Percentiles rank a stretch among this genome's conserved stretches.
phyloP scores from a whole-genome alignment of 257 asterid genomes.

The Apocynum venetum region DNA sequence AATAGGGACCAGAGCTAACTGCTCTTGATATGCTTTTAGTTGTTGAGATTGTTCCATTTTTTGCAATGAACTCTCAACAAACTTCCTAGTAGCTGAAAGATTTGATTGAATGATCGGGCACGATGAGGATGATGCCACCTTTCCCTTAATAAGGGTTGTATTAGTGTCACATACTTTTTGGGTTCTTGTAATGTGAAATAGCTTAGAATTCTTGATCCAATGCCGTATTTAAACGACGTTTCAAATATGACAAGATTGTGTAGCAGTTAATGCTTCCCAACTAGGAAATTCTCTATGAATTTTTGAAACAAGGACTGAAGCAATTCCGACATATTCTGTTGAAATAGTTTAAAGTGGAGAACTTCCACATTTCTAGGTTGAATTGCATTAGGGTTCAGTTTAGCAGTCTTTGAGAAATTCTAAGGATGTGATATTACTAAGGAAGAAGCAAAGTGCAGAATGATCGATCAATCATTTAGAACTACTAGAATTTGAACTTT shows the following conservation, averaged over 20 bases:
- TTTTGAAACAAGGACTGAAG: neutral
- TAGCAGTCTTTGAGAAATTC: too few species aligned
- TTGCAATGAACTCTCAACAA: neutral
- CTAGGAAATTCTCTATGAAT: too few species aligned
- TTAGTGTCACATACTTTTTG: too few species aligned
- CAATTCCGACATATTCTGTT: neutral
- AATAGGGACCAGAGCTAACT: slow-evolving; percentile 12
- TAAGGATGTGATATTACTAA: neutral
- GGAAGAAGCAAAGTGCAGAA: neutral
- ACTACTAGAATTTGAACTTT: neutral
- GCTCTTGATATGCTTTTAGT: slow-evolving; percentile 11
- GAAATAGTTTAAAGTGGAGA: neutral
- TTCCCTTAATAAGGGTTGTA: neutral
- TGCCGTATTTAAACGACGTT: neutral
- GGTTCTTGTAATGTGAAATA: neutral
- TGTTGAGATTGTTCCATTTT: slow-evolving; percentile 1
- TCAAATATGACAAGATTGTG: neutral
- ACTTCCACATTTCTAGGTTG: neutral
- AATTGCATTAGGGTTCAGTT: neutral
- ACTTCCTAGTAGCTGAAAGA: neutral
- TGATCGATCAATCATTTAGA: neutral
- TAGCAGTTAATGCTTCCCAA: neutral
- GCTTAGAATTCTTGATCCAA: neutral
- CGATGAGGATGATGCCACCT: neutral
- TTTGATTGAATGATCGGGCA: neutral